Percentiles rank a stretch among this genome's conserved stretches.
Conservation (phyloP, 2,329 filamentous ascomycete genomes). For the Echinosphaeria canescens region DNA sequence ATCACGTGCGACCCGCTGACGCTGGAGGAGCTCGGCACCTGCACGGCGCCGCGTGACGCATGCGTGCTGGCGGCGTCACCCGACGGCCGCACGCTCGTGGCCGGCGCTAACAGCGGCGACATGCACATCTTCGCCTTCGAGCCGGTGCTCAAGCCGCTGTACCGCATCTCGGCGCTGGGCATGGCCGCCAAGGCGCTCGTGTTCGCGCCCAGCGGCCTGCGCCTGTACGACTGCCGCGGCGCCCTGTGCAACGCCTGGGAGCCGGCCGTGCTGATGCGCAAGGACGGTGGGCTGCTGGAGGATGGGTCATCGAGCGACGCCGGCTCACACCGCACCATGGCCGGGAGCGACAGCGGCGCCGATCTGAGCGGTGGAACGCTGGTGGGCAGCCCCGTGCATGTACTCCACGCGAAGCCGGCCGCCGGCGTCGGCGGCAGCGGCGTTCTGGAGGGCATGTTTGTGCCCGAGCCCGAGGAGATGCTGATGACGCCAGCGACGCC, state of each 20-base stretch:
- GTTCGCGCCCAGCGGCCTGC: constrained; percentile 5
- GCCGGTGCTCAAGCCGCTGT: constrained; percentile 5
- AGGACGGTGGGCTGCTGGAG: constrained; percentile 4
- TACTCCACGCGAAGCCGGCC: too few relatives aligned
- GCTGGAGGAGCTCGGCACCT: constrained; percentile 3
- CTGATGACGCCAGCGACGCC: too few relatives aligned
- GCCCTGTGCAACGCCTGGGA: constrained; percentile 7
- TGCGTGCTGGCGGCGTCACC: constrained; percentile 6
- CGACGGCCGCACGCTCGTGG: constrained; percentile 8
- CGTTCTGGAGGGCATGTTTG: too few relatives aligned
- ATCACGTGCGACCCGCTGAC: constrained; percentile 6
- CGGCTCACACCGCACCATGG: constrained; percentile 5
- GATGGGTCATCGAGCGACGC: constrained; percentile 5
- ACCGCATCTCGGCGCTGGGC: too few relatives aligned
- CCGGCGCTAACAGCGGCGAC: constrained; percentile 6
- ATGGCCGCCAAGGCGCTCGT: constrained; percentile 5
- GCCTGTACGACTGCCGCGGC: constrained; percentile 6
- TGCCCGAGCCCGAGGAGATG: too few relatives aligned
- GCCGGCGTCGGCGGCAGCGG: too few relatives aligned
- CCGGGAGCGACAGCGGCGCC: too few relatives aligned
- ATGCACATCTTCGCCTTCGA: constrained; percentile 9
- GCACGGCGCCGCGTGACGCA: too few relatives aligned
- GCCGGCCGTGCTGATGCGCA: constrained; percentile 4
- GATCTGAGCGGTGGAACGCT: too few relatives aligned
- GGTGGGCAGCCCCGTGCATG: too few relatives aligned